These are phyloP conservation scores for Eucalyptus caleyi DNA, from an alignment of 345 rosid genomes.

Conservation along the genomic window DNA sequence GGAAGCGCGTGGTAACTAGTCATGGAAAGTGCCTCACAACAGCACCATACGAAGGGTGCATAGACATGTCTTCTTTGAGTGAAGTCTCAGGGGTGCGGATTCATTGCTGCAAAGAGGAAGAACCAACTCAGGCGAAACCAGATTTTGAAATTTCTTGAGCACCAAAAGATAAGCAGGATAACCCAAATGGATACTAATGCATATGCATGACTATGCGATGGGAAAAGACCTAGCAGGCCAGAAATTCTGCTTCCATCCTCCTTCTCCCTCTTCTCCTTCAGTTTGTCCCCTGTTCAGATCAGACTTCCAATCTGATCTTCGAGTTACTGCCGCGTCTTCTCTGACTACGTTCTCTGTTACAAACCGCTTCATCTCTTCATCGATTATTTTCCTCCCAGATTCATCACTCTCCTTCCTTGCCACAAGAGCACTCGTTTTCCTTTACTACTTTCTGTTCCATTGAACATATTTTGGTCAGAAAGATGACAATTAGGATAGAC, in stretches of 20 bases:
- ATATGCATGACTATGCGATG: background rate
- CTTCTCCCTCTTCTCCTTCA: constrained; percentile 88
- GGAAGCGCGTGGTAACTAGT: constrained; percentile 26
- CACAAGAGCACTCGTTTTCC: constrained; percentile 76
- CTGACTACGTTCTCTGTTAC: constrained; percentile 77
- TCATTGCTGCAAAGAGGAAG: constrained; percentile 56
- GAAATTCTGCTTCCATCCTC: constrained; percentile 94
- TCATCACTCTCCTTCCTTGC: constrained; percentile 83
- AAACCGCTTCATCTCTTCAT: constrained; percentile 72
- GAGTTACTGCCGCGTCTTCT: constrained; percentile 63
- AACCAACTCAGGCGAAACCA: background rate
- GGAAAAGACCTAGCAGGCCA: constrained; percentile 78
- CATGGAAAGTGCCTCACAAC: constrained; percentile 49
- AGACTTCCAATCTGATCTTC: constrained; percentile 69
- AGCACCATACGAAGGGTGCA: constrained; percentile 79
- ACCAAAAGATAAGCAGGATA: background rate
- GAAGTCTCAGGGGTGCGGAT: constrained; percentile 65
- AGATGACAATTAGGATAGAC: background rate
- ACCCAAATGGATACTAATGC: background rate
- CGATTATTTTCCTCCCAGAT: constrained; percentile 73
- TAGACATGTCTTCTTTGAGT: constrained; percentile 74
- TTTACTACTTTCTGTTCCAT: constrained; percentile 68
- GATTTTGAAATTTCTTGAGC: background rate
- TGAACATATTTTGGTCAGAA: background rate
- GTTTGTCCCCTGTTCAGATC: constrained; percentile 81